These are phyloP conservation scores for Cyberlindnera subsufficiens DNA, from an alignment of 805 yeast species.

Conservation along the genomic window DNA sequence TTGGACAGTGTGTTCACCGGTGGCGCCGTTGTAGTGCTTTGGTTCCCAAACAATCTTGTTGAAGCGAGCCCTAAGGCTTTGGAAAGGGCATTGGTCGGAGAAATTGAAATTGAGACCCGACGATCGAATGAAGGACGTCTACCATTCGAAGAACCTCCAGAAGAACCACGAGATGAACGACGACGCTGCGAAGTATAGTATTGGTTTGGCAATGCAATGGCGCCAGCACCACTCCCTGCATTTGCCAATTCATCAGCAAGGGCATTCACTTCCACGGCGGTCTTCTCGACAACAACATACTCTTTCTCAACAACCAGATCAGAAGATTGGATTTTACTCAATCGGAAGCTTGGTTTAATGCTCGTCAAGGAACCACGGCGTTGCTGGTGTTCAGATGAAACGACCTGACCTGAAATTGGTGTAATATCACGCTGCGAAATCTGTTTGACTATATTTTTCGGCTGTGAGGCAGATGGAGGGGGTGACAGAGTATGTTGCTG, in stretches of 20 bases:
- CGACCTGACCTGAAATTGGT: slow-evolving; percentile 14
- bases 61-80: slow-evolving; percentile 87
- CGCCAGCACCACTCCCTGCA: slow-evolving; percentile 49
- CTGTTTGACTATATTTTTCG: slow-evolving; percentile 12
- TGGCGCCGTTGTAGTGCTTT: slow-evolving; percentile 17
- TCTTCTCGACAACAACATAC: slow-evolving; percentile 90
- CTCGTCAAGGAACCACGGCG: slow-evolving; percentile 5
- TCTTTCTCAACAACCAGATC: slow-evolving; percentile 68
- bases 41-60: slow-evolving; percentile 70
- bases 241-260: slow-evolving; percentile 86
- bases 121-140: slow-evolving; percentile 59
- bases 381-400: slow-evolving; percentile 5
- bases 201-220: slow-evolving; percentile 30
- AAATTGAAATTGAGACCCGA: slow-evolving; percentile 55
- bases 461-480: neutral
- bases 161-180: slow-evolving; percentile 39
- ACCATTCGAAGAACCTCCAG: slow-evolving; percentile 39
- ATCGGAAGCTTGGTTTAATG: slow-evolving; percentile 6
- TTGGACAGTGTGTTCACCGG: slow-evolving; percentile 8
- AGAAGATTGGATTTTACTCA: slow-evolving; percentile 20
- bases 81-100: slow-evolving; percentile 84
- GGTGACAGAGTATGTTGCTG: neutral
- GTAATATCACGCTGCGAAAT: slow-evolving; percentile 21
- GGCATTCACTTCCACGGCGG: slow-evolving; percentile 92
- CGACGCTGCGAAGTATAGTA: slow-evolving; percentile 18